Conservation (phyloP, 768 basidiomycete genomes). For the Mycena epipterygia region DNA sequence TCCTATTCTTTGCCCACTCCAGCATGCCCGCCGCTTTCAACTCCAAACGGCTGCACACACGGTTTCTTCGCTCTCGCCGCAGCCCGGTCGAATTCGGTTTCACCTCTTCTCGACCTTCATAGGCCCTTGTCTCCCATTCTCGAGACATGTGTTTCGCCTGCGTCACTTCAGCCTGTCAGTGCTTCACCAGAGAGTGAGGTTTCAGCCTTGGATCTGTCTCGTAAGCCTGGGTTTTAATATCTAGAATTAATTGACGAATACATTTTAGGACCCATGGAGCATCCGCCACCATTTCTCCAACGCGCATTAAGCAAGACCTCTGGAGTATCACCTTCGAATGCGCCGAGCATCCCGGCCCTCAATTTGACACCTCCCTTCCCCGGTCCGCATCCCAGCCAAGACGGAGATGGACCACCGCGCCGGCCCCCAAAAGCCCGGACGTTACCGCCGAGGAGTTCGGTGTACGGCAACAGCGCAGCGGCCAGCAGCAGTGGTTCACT, state of each 20-base stretch:
- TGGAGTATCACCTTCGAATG: background rate
- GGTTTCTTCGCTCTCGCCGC: background rate
- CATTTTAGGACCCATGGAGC: slow-evolving; percentile 2
- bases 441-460: background rate
- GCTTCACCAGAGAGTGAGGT: slow-evolving; percentile 22
- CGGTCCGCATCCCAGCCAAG: slow-evolving; percentile 33
- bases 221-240: background rate
- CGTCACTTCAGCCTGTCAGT: slow-evolving; percentile 24
- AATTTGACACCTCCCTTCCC: slow-evolving; percentile 27
- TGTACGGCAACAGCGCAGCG: slow-evolving; percentile 5
- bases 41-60: background rate
- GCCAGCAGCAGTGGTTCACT: slow-evolving; percentile 31
- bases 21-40: background rate
- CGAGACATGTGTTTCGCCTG: slow-evolving; percentile 28
- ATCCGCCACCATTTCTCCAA: slow-evolving; percentile 6
- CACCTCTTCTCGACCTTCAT: slow-evolving; percentile 24
- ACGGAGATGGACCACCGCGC: slow-evolving; percentile 29
- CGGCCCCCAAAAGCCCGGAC: slow-evolving; percentile 24
- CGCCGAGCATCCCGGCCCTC: slow-evolving; percentile 29
- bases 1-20: slow-evolving; percentile 34
- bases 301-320: slow-evolving; percentile 9
- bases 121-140: slow-evolving; percentile 35
- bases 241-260: background rate
- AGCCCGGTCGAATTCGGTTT: slow-evolving; percentile 24
- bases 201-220: slow-evolving; percentile 21